These are phyloP conservation scores for Goffeauzyma gilvescens DNA, from an alignment of 768 basidiomycete species.

Conservation along the genomic window DNA sequence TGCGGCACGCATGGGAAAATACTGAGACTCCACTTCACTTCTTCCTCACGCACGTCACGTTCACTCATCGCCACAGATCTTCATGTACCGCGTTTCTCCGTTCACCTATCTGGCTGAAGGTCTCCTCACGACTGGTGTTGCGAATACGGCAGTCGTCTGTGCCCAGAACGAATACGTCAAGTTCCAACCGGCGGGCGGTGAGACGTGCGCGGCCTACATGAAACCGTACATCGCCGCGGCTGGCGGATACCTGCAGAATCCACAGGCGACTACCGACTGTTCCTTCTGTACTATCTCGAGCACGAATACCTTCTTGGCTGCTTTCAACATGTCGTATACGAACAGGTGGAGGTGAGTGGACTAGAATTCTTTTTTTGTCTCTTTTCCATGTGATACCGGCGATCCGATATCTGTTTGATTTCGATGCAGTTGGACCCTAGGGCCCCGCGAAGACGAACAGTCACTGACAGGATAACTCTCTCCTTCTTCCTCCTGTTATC, in stretches of 20 bases:
- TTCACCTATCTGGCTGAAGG: constrained; percentile 30
- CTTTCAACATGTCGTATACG: constrained; percentile 44
- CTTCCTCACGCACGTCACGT: constrained; percentile 13
- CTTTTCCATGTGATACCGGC: too few species aligned
- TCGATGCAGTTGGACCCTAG: too few species aligned
- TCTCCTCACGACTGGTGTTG: constrained; percentile 4
- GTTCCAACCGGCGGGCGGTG: constrained; percentile 53
- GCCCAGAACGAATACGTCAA: constrained; percentile 47
- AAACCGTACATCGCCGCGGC: constrained; percentile 42
- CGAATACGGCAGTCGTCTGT: constrained; percentile 38
- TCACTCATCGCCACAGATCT: constrained; percentile 33
- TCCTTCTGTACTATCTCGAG: constrained; percentile 49
- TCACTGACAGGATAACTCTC: too few species aligned
- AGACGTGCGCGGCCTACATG: constrained; percentile 56
- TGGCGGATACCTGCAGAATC: constrained; percentile 60
- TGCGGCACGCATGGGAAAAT: constrained; percentile 18
- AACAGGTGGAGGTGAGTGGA: constrained; percentile 28
- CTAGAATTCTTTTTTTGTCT: too few species aligned
- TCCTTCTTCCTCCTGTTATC: too few species aligned
- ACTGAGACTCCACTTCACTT: constrained; percentile 20
- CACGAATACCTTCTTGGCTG: constrained; percentile 43
- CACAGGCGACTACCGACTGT: constrained; percentile 43
- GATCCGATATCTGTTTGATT: too few species aligned
- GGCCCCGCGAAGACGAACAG: too few species aligned
- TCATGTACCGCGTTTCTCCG: constrained; percentile 32